Evolutionary conservation across 208 protist genomes (phyloP), one percentile per base, ranked within the genome.

Genomic region (Trypanosoma conorhini): DNA sequence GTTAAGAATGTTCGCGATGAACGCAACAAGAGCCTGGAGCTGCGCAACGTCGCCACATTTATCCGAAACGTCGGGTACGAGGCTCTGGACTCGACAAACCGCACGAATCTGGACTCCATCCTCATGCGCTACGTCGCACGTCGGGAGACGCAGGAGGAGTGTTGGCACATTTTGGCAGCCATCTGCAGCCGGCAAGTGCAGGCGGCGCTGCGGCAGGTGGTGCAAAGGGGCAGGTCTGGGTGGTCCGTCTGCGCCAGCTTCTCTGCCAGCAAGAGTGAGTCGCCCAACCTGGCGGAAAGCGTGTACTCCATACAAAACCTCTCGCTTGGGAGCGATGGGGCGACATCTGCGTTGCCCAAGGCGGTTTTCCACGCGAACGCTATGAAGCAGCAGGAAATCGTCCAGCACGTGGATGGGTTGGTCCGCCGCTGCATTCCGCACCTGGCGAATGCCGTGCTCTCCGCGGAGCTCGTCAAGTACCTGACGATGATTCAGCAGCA

Each of bases 1-100:
- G 89, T 95, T 28, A 97, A 97, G 79, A 97, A 97, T 59, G 82
- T 97, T 31, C 92, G 92, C 10, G 88, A 94, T 56, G 89, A 97
- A 62, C 76, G 72, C 52, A 80, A 79, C 70, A 97, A 97, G 78
- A 61, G 75, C 9, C 77, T 87, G 51, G 89, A 97, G 72, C 74
- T 97, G 61, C 65, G 80, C 24, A 94, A 97, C 72, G 85, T 97
- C 35, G 89, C 88, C 19, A 81, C 72, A 17, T 97, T 94, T 58
- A 85, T 97, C 48, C 74, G 85, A 26, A 88, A 82, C 60, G 92
- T 93, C 19, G 92, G 89, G 28, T 95, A 94, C 65, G 72, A 77
- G 51, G 80, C 92, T 35, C 77, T 97, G 31, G 92, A 97, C 73
- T n/a, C 78, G 13, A 88, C 89, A 9, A 97, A 87, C 63, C 67